Conservation (phyloP, 805 yeast genomes). For the Candida quercuum region DNA sequence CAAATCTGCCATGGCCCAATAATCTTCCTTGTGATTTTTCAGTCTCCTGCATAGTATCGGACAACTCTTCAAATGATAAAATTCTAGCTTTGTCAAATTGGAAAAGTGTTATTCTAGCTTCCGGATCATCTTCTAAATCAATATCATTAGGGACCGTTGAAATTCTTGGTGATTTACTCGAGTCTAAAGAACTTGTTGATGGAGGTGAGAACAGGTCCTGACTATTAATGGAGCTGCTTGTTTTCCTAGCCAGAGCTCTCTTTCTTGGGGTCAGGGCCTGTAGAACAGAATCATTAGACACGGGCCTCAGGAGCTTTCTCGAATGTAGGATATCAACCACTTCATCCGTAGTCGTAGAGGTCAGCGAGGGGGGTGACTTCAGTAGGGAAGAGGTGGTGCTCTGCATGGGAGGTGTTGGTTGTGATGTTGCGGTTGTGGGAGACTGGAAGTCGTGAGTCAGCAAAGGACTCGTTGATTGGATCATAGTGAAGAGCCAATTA, state of each 20-base stretch:
- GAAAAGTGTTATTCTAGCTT: constrained; percentile 16
- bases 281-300: constrained; percentile 8
- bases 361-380: neutral
- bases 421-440: neutral
- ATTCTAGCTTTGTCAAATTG: constrained; percentile 18
- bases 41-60: constrained; percentile 6
- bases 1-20: constrained; percentile 56
- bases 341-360: constrained; percentile 2
- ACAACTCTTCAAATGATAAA: constrained; percentile 18
- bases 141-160: neutral
- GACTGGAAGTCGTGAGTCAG: neutral
- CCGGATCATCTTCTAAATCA: constrained; percentile 6
- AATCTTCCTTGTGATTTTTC: constrained; percentile 34
- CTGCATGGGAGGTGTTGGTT: neutral
- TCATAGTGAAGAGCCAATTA: neutral
- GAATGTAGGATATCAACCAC: constrained; percentile 19
- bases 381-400: neutral
- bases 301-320: constrained; percentile 16
- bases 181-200: constrained; percentile 1
- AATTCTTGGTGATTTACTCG: neutral
- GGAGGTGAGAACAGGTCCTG: neutral
- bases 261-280: constrained; percentile 16
- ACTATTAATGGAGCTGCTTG: constrained; percentile 3
- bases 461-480: neutral
- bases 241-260: constrained; percentile 18